Conservation (phyloP, 2,329 filamentous ascomycete species). For the Cladophialophora immunda region DNA sequence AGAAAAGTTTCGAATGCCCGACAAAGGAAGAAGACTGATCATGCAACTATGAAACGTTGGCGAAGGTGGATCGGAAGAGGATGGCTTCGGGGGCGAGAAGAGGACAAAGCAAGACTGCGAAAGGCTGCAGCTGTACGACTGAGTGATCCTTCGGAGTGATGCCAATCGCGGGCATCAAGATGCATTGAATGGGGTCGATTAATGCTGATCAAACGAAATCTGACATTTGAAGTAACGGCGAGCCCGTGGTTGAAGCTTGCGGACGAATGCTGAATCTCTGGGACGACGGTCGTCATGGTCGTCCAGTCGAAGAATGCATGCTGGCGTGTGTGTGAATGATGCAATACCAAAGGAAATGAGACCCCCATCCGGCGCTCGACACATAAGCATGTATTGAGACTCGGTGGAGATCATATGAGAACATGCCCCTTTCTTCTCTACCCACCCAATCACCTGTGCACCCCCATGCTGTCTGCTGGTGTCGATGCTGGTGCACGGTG, state of each 20-base stretch:
- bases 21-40: background rate
- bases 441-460: background rate
- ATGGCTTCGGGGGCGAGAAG: background rate
- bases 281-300: background rate
- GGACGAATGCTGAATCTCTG: conserved; percentile 1
- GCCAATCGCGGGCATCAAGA: background rate
- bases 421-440: conserved; percentile 2
- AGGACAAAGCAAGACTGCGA: background rate
- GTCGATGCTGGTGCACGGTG: background rate
- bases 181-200: background rate
- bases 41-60: background rate
- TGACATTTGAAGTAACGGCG: background rate
- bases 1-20: background rate
- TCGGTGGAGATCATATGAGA: conserved; percentile 25
- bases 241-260: background rate
- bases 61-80: background rate
- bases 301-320: conserved; percentile 4
- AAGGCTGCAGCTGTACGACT: background rate
- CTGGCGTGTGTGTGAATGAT: conserved; percentile 9
- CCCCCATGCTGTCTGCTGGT: conserved; percentile 1
- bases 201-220: background rate
- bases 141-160: background rate
- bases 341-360: conserved; percentile 35
- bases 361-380: conserved; percentile 19
- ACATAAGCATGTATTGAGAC: conserved; percentile 1